Evolutionary conservation across 2,329 filamentous ascomycete genomes (phyloP).

Genomic region (Diaporthe velutina): DNA sequence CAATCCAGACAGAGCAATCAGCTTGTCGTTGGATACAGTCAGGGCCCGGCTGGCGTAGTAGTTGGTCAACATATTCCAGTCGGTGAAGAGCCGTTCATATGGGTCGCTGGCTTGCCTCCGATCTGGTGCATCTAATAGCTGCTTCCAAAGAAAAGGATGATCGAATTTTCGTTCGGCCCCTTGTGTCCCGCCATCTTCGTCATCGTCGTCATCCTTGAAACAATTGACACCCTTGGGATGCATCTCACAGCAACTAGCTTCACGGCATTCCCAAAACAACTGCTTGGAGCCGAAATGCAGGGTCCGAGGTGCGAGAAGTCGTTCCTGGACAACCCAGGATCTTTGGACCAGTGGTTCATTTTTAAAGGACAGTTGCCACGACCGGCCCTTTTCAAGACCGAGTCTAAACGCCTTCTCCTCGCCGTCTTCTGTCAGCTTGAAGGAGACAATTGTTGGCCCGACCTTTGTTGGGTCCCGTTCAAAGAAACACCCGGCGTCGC

Average conservation of each 20-base stretch:
- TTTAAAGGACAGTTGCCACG: neutral
- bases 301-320: slow-evolving; percentile 13
- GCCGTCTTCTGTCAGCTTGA: neutral
- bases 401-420: neutral
- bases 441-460: neutral
- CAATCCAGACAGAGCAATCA: slow-evolving; percentile 10
- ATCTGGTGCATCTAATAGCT: neutral
- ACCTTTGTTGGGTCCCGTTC: neutral
- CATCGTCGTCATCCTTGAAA: neutral
- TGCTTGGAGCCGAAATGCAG: slow-evolving; percentile 9
- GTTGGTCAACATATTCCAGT: neutral
- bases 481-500: neutral
- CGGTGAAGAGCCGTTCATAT: neutral
- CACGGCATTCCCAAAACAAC: slow-evolving; percentile 7
- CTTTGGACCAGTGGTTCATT: neutral
- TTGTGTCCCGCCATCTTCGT: neutral
- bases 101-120: neutral
- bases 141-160: neutral
- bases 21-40: slow-evolving; percentile 2
- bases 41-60: neutral
- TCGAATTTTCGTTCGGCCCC: neutral
- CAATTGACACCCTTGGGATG: neutral
- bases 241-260: neutral
- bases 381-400: neutral
- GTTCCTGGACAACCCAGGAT: slow-evolving; percentile 4